Evolutionary conservation across 1,284 basidiomycete species (phyloP).

Genomic region (Neonothopanus nambi): DNA sequence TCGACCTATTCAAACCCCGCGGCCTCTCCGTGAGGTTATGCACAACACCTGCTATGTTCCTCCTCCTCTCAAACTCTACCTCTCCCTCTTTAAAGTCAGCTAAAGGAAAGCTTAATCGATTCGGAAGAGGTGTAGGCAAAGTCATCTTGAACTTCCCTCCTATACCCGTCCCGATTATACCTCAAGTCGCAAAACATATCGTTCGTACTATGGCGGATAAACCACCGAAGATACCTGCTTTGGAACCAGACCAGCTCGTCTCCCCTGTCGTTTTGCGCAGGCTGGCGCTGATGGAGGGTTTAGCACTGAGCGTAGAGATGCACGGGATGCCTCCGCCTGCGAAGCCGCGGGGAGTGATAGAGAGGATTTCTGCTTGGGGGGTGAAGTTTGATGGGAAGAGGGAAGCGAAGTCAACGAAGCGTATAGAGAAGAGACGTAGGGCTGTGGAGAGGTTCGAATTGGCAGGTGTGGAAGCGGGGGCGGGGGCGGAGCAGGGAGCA

Average conservation of each 20-base stretch:
- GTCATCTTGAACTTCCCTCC: conserved; percentile 19
- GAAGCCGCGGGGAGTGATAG: conserved; percentile 21
- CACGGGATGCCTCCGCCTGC: conserved; percentile 19
- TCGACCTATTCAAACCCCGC: conserved; percentile 24
- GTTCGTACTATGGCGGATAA: conserved; percentile 16
- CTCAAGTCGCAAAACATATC: conserved; percentile 1
- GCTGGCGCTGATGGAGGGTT: conserved; percentile 19
- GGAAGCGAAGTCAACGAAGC: conserved; percentile 15
- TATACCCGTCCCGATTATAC: background rate
- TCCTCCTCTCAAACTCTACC: conserved; percentile 15
- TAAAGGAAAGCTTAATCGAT: conserved; percentile 9
- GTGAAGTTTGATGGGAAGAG: conserved; percentile 20
- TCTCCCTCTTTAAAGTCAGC: background rate
- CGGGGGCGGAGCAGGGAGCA: too few relatives aligned
- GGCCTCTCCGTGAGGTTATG: conserved; percentile 28
- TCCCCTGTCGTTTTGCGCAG: conserved; percentile 8
- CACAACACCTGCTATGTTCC: conserved; percentile 26
- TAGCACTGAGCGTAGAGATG: conserved; percentile 19
- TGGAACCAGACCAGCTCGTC: background rate
- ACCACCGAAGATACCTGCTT: conserved; percentile 15
- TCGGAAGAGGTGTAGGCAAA: conserved; percentile 20
- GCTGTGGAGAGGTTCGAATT: conserved; percentile 11
- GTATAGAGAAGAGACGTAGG: conserved; percentile 13
- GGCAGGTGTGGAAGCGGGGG: too few relatives aligned
- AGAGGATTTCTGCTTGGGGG: conserved; percentile 18